Base-by-base conservation (phyloP, 192 early-diverging fungal species). In the Chytriomyces sp. region DNA sequence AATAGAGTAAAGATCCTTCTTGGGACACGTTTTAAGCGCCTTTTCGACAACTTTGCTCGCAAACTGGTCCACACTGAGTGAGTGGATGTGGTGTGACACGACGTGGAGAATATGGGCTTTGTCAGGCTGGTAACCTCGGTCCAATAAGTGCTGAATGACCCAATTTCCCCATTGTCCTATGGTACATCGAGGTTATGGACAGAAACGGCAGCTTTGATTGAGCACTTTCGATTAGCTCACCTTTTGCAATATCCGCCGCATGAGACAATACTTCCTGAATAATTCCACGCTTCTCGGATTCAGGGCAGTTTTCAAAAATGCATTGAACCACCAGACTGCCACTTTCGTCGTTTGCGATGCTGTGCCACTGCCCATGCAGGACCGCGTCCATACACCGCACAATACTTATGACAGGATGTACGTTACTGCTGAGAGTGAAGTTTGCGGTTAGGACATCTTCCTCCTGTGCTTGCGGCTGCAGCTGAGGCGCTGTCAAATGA, bases 31-130 rank as follows among this genome's bases (percentile, higher is more conserved):
- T 40, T 82, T 82, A 8, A 92, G 69, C 1, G 84, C 83, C 71
- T 92, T 92, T 59, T 92, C 90, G 3, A 92, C 88, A 0, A 92
- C 90, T 64, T 92, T 92, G 40, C 84, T 86, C 3, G 90, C 89
- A 74, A 87, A 92, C 70, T 92, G 90, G 53, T 92, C 90, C 49
- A 89, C 73, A 25, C 85, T 84, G 60, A 92, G 79, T n/a, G 62
- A 32, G 53, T 73, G 78, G 36, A 79, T 73, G 56, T 84, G 66
- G 8, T 57, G 64, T 17, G 73, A 64, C 38, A 84, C 72, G 34
- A 80, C 67, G 36, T 77, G 67, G 36, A 82, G 70, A 39, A 84
- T 78, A 34, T 80, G 80, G 14, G 82, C 79, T 7, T 86, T 78
- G 63, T 92, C 88, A 3, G 57, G 53, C 2, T 69, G 75, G 8